Evolutionary conservation across 1,139 yeast genomes (phyloP), one percentile per base, ranked within the genome.

Genomic region (Protomyces macrosporus): DNA sequence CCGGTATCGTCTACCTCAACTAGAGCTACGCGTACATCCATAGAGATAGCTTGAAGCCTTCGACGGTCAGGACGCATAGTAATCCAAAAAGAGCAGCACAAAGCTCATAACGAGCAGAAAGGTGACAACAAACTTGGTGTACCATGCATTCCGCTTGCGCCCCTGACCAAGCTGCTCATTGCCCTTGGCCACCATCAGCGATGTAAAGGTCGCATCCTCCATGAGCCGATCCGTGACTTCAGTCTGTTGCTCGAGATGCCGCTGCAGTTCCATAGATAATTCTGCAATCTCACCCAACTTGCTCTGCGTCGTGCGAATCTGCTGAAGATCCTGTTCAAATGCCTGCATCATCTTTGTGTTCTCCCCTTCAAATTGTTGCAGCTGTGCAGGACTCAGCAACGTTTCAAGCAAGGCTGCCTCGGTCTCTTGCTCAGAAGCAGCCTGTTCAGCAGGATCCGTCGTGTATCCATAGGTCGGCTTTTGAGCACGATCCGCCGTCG

Each of bases 221-320:
- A 86, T 75, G 67, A 93, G 78, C 51, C 80, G 78, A 65, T 82
- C 80, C 45, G 93, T 88, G 72, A 84, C 86, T 61, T 86, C 87
- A 3, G 88, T 84, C 74, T 93, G 98, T 0, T 84, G 75, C 42
- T 85, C 84, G 61, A 93, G 77, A 71, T 91, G 96, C 60, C 86
- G 78, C 3, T 90, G 81, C 66, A 93, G 78, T 71, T 90, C 95
- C 39, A 86, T 80, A 71, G 90, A 96, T 68, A 93, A 75, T 64
- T 85, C 84, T 1, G 93, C 82, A 59, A 93, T 87, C 72, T 90
- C 97, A 62, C 85, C 76, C 77, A 91, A 85, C 1, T 96, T 84
- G 66, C 80, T 81, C 72, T 90, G 95, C n/a, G 93, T 83, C 67
- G 72, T 71, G 62, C 73, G 71, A 0, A 79, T 79, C 66, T 76